Base-by-base conservation (phyloP, 2,329 filamentous ascomycete genomes). In the Monosporascus sp. region DNA sequence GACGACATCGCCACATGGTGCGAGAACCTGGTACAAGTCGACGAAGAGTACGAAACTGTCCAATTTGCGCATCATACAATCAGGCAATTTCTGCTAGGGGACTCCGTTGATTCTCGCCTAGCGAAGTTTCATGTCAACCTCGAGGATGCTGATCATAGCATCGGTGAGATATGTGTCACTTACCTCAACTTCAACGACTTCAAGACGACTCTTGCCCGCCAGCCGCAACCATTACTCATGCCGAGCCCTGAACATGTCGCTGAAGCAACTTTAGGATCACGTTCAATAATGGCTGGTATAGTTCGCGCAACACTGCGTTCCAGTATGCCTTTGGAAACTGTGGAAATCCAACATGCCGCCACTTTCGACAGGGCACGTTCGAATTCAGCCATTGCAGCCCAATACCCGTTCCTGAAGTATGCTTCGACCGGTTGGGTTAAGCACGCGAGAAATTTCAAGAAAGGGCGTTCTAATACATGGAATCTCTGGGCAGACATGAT, bases 161-260 rank as follows among this genome's bases (percentile, higher is more conserved):
- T 69, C 41, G 70, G 70, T 3, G 66, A 72, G 35, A 64, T 71
- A 45, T 74, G 72, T 54, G 45, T 73, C 15, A 71, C 70, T 0
- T 76, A 75, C 54, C 66, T 75, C 18, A 57, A 67, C 9, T 72
- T 72, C 49, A 68, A 64, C 38, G 69, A 74, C 43, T 75, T 75
- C 39, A 65, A 73, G 49, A 67, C 61, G 2, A 57, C 66, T 7
- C 3, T 70, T 17, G 53, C 58, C 75, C 73, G 35, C 74, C 71
- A 35, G 14, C 39, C 43, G 17, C 52, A 54, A 22, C 18, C 49
- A 14, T 3, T 49, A 20, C 5, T 14, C 4, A 24, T 57, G 3
- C 31, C 52, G 15, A n/a, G 50, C 18, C 39, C 49, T 31, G 31
- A 3, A 1, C 18, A 55, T 17, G 46, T 54, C 36, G 14, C 39